Conservation (phyloP, 768 basidiomycete genomes). For the Agrocybe praecox region DNA sequence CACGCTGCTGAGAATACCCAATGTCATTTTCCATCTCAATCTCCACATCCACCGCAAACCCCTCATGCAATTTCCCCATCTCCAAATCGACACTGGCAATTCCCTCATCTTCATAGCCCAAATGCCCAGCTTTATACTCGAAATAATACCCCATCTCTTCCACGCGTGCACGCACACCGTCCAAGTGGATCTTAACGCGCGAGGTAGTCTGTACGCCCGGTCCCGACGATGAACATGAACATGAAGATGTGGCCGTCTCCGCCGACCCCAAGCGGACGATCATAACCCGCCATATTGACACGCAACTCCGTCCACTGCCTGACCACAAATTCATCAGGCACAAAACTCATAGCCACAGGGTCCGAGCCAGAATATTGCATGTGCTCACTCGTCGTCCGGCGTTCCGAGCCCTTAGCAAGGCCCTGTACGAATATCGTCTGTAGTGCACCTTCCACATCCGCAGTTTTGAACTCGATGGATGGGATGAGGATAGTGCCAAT, state of each 20-base stretch:
- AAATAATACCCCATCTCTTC: slow-evolving; percentile 40
- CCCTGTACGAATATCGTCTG: slow-evolving; percentile 33
- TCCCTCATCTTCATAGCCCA: slow-evolving; percentile 41
- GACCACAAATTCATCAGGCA: slow-evolving; percentile 35
- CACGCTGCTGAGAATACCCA: not conserved
- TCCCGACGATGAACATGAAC: not conserved
- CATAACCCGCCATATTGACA: slow-evolving; percentile 29
- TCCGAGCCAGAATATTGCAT: slow-evolving; percentile 7
- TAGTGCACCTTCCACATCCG: slow-evolving; percentile 30
- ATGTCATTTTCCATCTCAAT: slow-evolving; percentile 27
- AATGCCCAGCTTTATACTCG: slow-evolving; percentile 25
- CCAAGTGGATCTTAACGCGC: slow-evolving; percentile 30
- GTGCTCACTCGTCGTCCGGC: not conserved
- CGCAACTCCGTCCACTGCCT: slow-evolving; percentile 37
- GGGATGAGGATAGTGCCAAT: slow-evolving; percentile 33
- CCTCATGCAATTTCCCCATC: slow-evolving; percentile 19
- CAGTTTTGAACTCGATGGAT: slow-evolving; percentile 37
- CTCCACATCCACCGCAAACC: slow-evolving; percentile 31
- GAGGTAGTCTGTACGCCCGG: slow-evolving; percentile 23
- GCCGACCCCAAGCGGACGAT: not conserved
- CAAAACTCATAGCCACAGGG: slow-evolving; percentile 25
- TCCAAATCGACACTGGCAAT: slow-evolving; percentile 37
- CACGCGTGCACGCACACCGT: slow-evolving; percentile 34
- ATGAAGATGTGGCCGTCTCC: not conserved
- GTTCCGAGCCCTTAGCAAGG: slow-evolving; percentile 9